These are phyloP conservation scores for Rhizopogon vesiculosus DNA, from an alignment of 768 basidiomycete species.

Conservation along the genomic window DNA sequence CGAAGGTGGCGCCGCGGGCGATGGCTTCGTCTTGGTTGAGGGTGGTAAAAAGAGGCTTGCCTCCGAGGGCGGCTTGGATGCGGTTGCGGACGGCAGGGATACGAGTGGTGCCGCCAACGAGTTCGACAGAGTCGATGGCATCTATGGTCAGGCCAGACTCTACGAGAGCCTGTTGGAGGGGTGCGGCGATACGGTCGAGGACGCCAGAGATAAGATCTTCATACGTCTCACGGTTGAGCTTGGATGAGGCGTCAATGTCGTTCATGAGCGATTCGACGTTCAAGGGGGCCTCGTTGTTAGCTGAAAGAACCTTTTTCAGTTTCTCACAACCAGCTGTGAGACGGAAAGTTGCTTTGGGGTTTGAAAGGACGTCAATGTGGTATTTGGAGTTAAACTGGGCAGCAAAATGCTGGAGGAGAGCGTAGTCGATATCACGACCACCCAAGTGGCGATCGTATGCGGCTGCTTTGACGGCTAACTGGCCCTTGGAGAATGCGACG, in stretches of 20 bases:
- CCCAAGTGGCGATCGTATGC: constrained; percentile 94
- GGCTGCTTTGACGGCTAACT: constrained; percentile 79
- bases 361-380: constrained; percentile 92
- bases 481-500: constrained; percentile 92
- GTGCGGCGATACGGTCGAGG: constrained; percentile 70
- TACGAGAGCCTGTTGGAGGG: constrained; percentile 72
- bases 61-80: constrained; percentile 79
- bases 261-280: constrained; percentile 96
- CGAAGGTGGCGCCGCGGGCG: constrained; percentile 93
- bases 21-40: constrained; percentile 98
- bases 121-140: constrained; percentile 86
- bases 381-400: constrained; percentile 94
- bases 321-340: constrained; percentile 85
- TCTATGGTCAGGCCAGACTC: constrained; percentile 80
- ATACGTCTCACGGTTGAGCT: constrained; percentile 76
- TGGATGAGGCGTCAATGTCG: constrained; percentile 89
- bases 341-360: constrained; percentile 91
- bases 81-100: constrained; percentile 86
- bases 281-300: constrained; percentile 83
- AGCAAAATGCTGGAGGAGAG: constrained; percentile 84
- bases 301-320: constrained; percentile 94
- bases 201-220: constrained; percentile 74
- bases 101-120: constrained; percentile 91
- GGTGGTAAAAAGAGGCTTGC: constrained; percentile 83
- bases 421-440: constrained; percentile 94